Percentiles rank a stretch among this genome's conserved stretches.
These are phyloP conservation scores for Corrigiola litoralis DNA, from an alignment of 179 eudicot genomes.

Conservation along the genomic window DNA sequence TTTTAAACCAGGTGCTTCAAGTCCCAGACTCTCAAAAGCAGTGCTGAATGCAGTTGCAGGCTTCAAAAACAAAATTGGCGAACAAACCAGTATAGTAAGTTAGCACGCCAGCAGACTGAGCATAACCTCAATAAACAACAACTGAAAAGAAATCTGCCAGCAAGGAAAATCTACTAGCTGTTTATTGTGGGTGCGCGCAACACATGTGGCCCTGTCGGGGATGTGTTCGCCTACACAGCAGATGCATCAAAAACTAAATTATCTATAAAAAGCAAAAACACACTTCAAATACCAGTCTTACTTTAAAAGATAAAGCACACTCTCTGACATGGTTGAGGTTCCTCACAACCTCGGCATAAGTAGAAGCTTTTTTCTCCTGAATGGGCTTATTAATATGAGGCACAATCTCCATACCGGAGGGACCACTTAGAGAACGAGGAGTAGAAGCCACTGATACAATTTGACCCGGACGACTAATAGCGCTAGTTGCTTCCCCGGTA, in stretches of 20 bases:
- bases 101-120: neutral
- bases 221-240: neutral
- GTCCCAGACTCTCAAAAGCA: constrained; percentile 70
- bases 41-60: constrained; percentile 83
- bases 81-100: neutral
- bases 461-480: constrained; percentile 53
- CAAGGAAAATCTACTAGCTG: too few species aligned
- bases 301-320: constrained; percentile 67
- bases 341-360: constrained; percentile 74
- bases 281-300: constrained; percentile 25
- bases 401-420: constrained; percentile 63
- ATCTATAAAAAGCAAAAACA: constrained; percentile 8
- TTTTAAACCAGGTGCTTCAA: constrained; percentile 67
- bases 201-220: too few species aligned
- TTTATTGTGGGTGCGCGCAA: too few species aligned
- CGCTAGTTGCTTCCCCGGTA: constrained; percentile 39
- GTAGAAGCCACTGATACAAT: constrained; percentile 51
- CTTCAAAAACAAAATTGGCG: constrained; percentile 34
- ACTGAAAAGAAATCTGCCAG: neutral
- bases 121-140: neutral
- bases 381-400: constrained; percentile 53
- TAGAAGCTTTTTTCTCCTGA: constrained; percentile 75
- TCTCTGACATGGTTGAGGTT: constrained; percentile 73
- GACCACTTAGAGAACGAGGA: constrained; percentile 47
- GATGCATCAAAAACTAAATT: neutral